phyloP scores from a whole-genome alignment of 768 basidiomycete genomes.

The Dictyophora rubrovolvata region DNA sequence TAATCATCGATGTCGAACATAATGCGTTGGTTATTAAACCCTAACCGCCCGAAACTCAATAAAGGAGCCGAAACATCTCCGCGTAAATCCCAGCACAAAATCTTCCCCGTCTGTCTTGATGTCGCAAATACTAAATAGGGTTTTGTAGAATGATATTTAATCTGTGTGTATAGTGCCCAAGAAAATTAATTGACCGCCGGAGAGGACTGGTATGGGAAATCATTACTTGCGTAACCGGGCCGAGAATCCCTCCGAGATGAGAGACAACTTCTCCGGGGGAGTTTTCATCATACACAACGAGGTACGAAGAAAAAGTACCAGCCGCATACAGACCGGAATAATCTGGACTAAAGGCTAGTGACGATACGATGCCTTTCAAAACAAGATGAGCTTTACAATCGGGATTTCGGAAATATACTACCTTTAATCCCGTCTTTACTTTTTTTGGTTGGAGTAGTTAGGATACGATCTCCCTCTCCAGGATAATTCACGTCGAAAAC shows the following conservation, averaged over 20 bases:
- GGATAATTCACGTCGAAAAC: constrained; percentile 69
- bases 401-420: constrained; percentile 16
- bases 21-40: constrained; percentile 17
- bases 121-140: constrained; percentile 72
- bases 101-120: constrained; percentile 51
- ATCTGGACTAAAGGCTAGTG: constrained; percentile 67
- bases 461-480: constrained; percentile 61
- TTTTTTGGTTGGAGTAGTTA: constrained; percentile 63
- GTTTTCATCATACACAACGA: constrained; percentile 58
- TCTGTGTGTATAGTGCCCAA: constrained; percentile 26
- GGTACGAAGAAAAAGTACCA: constrained; percentile 58
- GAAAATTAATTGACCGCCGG: constrained; percentile 41
- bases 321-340: constrained; percentile 63
- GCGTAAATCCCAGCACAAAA: constrained; percentile 78
- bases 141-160: constrained; percentile 64
- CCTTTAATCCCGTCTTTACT: constrained; percentile 85
- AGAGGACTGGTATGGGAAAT: constrained; percentile 3
- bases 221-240: constrained; percentile 25
- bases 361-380: constrained; percentile 67
- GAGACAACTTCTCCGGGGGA: constrained; percentile 43
- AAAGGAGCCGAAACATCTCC: constrained; percentile 30
- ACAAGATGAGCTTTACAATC: constrained; percentile 4
- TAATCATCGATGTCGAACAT: constrained; percentile 67
- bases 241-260: constrained; percentile 49
- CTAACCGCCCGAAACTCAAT: background rate